Evolutionary conservation across 768 basidiomycete genomes (phyloP), one percentile per base, ranked within the genome.

Genomic region (Krasilnikovozyma curviuscula): DNA sequence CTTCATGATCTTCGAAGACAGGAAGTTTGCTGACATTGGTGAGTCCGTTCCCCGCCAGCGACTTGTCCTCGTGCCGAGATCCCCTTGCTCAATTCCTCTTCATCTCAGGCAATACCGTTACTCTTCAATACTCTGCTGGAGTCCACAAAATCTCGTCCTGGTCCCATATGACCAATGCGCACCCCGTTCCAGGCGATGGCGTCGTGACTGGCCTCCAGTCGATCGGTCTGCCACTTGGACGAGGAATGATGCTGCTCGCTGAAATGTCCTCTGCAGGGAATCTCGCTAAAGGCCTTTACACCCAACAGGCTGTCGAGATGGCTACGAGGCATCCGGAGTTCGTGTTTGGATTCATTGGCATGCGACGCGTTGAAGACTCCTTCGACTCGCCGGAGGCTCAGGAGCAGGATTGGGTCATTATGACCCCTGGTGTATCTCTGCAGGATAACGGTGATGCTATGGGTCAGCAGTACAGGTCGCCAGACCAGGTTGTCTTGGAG

Each of bases 1-100:
- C 59, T 98, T 97, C 67, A 64, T 91, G 44, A 88, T 95, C 57
- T 98, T 97, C 57, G 93, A 97, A 68, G 93, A 98, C 68, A 72
- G 93, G 55, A 98, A 98, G 65, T 98, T 98, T 59, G 91, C 93
- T 4, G 93, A 98, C 65, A 97, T 98, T 44, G 91, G 91, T 88
- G 54, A 58, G 73, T 48, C 3, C 13, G 30, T 32, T 14, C 13
- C 44, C 25, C 25, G 44, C 23, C 28, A 39, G 51, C 7, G 19
- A 7, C 13, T 31, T 43, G 8, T 49, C 37, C 52, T 40, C 18
- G 33, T 34, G 2, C 24, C 14, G 6, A 7, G 44, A 7, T 40
- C 39, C n/a, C 21, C 29, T 39, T 29, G 18, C 42, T 9, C 30
- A 31, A 34, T 18, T 28, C 27, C 30, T 12, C 12, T n/a, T n/a